phyloP scores from a whole-genome alignment of 2,329 filamentous ascomycete genomes.

The Trichoderma aggressivum region DNA sequence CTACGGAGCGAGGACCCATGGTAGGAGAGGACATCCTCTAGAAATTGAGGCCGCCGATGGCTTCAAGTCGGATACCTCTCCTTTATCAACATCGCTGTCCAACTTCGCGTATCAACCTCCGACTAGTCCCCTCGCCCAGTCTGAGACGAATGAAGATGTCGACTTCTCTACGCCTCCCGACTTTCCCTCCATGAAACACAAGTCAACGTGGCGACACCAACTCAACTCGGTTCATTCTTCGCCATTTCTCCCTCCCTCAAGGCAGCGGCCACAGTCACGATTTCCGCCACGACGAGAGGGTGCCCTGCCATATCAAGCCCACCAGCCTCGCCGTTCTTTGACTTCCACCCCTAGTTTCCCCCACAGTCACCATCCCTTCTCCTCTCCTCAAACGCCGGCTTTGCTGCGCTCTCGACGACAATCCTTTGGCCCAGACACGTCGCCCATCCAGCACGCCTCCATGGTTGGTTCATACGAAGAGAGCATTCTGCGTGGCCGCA shows the following conservation, averaged over 20 bases:
- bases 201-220: conserved; percentile 61
- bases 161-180: conserved; percentile 55
- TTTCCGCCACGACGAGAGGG: conserved; percentile 52
- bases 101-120: conserved; percentile 84
- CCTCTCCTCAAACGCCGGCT: conserved; percentile 45
- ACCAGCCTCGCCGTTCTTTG: conserved; percentile 73
- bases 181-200: conserved; percentile 36
- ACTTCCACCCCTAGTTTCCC: conserved; percentile 51
- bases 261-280: conserved; percentile 27
- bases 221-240: conserved; percentile 60
- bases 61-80: conserved; percentile 51
- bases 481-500: conserved; percentile 87
- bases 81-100: conserved; percentile 67
- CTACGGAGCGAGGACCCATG: conserved; percentile 34
- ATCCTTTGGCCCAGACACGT: conserved; percentile 70
- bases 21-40: conserved; percentile 25
- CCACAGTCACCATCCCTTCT: conserved; percentile 40
- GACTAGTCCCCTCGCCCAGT: conserved; percentile 88
- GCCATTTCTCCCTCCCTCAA: conserved; percentile 40
- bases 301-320: conserved; percentile 67
- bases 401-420: conserved; percentile 58
- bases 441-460: conserved; percentile 80
- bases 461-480: conserved; percentile 99
- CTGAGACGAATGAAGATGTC: conserved; percentile 74
- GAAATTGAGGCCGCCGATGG: conserved; percentile 34